A percentile compares a stretch with the other conserved stretches of the same genome.
Evolutionary conservation across 306 rosid genomes (phyloP).

Genomic region (Morella rubra): DNA sequence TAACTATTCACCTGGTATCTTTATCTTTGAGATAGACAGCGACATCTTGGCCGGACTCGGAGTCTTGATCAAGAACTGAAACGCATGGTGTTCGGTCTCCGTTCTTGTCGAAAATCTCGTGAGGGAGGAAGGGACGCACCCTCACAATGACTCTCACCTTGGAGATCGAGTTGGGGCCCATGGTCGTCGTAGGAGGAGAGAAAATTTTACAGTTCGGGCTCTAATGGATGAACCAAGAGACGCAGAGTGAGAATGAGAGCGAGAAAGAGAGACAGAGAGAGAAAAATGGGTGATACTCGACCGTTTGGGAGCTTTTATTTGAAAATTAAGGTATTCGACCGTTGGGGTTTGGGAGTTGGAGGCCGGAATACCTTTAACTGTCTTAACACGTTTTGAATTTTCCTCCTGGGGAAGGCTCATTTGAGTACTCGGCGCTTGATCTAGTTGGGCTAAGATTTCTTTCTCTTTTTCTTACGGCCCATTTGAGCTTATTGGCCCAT

Average conservation of each 20-base stretch:
- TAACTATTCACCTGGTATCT: slow-evolving; percentile 55
- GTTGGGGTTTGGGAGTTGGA: too few relatives aligned
- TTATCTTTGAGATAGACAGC: slow-evolving; percentile 73
- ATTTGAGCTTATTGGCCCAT: too few relatives aligned
- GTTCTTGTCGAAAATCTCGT: slow-evolving; percentile 38
- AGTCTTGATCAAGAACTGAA: slow-evolving; percentile 50
- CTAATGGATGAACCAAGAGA: neutral
- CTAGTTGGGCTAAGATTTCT: too few relatives aligned
- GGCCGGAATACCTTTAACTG: too few relatives aligned
- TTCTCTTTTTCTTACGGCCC: too few relatives aligned
- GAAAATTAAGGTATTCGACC: too few relatives aligned
- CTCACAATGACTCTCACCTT: slow-evolving; percentile 78
- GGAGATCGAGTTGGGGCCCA: slow-evolving; percentile 40
- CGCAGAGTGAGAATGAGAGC: neutral
- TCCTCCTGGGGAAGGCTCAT: too few relatives aligned
- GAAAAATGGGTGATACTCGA: too few relatives aligned
- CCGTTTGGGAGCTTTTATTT: too few relatives aligned
- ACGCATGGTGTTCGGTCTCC: slow-evolving; percentile 46
- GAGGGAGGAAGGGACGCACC: slow-evolving; percentile 79
- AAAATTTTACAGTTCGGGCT: slow-evolving; percentile 18
- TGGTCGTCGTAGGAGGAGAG: slow-evolving; percentile 33
- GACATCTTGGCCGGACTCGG: slow-evolving; percentile 40
- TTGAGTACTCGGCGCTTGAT: too few relatives aligned
- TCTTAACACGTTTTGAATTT: too few relatives aligned
- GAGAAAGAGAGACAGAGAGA: slow-evolving; percentile 14